Conservation (phyloP, 805 yeast species). For the Brettanomyces bruxellensis region DNA sequence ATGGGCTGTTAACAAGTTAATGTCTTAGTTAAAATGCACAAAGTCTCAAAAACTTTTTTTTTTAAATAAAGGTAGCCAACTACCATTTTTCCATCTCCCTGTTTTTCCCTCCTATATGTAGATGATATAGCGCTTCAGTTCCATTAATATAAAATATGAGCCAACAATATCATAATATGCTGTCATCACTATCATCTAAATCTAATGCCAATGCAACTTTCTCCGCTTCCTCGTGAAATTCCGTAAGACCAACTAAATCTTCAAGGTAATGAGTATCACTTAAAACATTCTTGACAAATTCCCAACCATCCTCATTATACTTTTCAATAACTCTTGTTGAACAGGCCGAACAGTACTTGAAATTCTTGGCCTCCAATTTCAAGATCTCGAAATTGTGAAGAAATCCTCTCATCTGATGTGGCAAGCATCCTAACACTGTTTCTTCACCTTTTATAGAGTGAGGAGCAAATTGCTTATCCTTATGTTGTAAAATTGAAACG, state of each 20-base stretch:
- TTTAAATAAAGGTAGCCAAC: background rate
- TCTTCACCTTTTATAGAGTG: slow-evolving; percentile 13
- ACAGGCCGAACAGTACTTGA: slow-evolving; percentile 81
- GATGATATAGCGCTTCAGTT: too few relatives aligned
- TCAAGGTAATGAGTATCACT: slow-evolving; percentile 62
- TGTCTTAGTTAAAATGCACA: slow-evolving; percentile 35
- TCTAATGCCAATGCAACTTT: slow-evolving; percentile 31
- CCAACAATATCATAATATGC: background rate
- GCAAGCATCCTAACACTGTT: slow-evolving; percentile 57
- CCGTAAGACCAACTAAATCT: slow-evolving; percentile 66
- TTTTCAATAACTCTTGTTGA: slow-evolving; percentile 47
- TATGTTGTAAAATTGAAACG: slow-evolving; percentile 66
- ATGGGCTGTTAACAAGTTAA: slow-evolving; percentile 82
- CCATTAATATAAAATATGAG: background rate
- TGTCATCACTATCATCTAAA: slow-evolving; percentile 25
- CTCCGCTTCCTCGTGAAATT: slow-evolving; percentile 67
- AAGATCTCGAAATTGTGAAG: slow-evolving; percentile 54
- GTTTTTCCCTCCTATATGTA: too few relatives aligned
- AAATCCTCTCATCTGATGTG: slow-evolving; percentile 91
- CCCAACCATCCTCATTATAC: slow-evolving; percentile 60
- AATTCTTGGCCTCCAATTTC: slow-evolving; percentile 64
- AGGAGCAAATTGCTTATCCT: slow-evolving; percentile 35
- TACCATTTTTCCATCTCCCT: background rate
- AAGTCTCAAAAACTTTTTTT: background rate
- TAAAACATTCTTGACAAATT: slow-evolving; percentile 65